A percentile compares a stretch with the other conserved stretches of the same genome.
Evolutionary conservation across 768 basidiomycete genomes (phyloP).

Genomic region (Macrolepiota dolichaula): DNA sequence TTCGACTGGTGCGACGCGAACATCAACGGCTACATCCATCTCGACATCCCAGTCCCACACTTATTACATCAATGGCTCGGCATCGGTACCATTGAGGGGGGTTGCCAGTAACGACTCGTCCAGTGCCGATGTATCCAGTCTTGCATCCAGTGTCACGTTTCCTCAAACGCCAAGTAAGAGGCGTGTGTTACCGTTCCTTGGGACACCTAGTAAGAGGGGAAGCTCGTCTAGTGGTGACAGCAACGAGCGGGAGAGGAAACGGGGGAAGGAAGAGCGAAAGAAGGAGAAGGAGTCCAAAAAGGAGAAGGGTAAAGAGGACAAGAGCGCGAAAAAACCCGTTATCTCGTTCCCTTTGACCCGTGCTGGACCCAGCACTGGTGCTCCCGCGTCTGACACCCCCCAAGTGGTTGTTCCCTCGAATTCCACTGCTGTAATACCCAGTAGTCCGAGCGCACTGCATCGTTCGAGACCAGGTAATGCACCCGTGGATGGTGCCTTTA

Average conservation of each 20-base stretch:
- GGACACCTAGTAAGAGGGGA: neutral
- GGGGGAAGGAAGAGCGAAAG: neutral
- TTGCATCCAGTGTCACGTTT: neutral
- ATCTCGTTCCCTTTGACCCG: constrained; percentile 11
- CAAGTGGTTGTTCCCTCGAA: neutral
- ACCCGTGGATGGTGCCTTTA: neutral
- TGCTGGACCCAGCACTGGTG: neutral
- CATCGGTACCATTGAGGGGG: neutral
- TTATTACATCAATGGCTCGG: neutral
- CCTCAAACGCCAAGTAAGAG: constrained; percentile 6
- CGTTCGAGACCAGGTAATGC: neutral
- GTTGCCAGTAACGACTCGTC: constrained; percentile 2
- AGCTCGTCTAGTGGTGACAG: constrained; percentile 7
- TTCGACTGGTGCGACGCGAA: constrained; percentile 14
- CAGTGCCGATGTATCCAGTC: neutral
- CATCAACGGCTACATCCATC: constrained; percentile 12
- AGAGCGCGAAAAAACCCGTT: constrained; percentile 2
- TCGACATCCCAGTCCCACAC: constrained; percentile 14
- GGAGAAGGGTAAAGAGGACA: constrained; percentile 4
- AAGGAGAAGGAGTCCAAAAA: constrained; percentile 2
- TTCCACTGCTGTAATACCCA: neutral
- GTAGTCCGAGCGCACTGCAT: neutral
- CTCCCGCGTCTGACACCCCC: neutral
- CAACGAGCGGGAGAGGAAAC: constrained; percentile 1
- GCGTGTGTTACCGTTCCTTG: constrained; percentile 9